Base-by-base conservation (phyloP, 1,139 yeast genomes). In the Taphrina deformans region DNA sequence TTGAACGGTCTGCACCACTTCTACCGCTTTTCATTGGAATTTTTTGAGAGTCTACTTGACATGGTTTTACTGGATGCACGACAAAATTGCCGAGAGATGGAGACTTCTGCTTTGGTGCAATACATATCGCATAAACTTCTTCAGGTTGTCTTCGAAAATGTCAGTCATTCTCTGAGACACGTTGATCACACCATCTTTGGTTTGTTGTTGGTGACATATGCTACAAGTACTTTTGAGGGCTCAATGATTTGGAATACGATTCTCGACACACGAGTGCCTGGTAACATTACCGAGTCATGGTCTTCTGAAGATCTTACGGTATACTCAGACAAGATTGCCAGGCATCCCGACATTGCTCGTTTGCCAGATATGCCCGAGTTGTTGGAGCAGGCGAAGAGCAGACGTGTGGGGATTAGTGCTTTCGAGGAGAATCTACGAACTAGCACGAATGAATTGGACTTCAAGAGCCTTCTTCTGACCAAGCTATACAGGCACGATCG, bases 11-110 rank as follows among this genome's bases (percentile, higher is more conserved):
- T 86, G 41, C 82, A 80, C 67, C 73, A 73, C 46, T 83, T 85
- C 69, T 90, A 89, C 73, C 82, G 80, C 56, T 85, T 87, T 71
- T 78, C 92, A 0, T 75, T 86, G 52, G 76, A 79, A 5, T 79
- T 77, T 23, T 83, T 84, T 69, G 73, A 82, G 61, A 69, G 71
- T 0, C 75, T 83, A 5, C 80, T 86, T 62, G 67, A 71, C 12
- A 67, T 67, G 0, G 81, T 83, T 0, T 76, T 88, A 59, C 50
- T 65, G 0, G 35, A 62, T n/a, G 60, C 61, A 27, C 46, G 62
- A n/a, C 50, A 27, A 4, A 50, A 31, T 33, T 56, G 38, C 0
- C 55, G 60, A 7, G 60, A 50, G 9, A 67, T 69, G 1, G 62
- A 66, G 0, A 38, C 68, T 2, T 67, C 55, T 18, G 66, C 31